A percentile compares a stretch with the other conserved stretches of the same genome.
phyloP scores from a whole-genome alignment of 805 yeast species.

The Maudiozyma barnettii region DNA sequence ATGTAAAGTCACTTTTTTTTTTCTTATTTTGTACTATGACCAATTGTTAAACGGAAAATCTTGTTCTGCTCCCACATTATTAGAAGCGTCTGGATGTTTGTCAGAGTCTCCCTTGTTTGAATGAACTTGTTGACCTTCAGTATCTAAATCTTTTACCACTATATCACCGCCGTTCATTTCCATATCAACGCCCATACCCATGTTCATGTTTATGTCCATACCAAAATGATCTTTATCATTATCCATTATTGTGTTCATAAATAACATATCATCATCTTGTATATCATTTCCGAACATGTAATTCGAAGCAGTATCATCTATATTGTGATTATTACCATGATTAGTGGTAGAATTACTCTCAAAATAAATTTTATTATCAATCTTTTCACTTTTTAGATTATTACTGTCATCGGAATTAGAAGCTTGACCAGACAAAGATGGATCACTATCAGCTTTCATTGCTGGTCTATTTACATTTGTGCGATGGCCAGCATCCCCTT shows the following conservation, averaged over 20 bases:
- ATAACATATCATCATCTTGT: slow-evolving; percentile 6
- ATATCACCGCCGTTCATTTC: not conserved
- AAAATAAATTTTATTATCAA: not conserved
- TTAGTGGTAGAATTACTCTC: not conserved
- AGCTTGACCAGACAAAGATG: not conserved
- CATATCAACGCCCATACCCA: slow-evolving; percentile 1
- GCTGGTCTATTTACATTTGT: not conserved
- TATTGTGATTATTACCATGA: not conserved
- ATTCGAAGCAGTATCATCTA: not conserved
- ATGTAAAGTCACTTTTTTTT: too few relatives aligned
- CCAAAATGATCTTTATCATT: slow-evolving; percentile 4
- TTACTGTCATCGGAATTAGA: not conserved
- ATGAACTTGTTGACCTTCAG: not conserved
- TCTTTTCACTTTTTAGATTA: not conserved
- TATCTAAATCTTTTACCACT: not conserved
- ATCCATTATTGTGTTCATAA: slow-evolving; percentile 5
- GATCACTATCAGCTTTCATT: not conserved
- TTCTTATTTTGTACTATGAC: not conserved
- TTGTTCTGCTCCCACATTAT: not conserved
- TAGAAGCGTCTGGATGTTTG: not conserved
- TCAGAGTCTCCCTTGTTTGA: not conserved
- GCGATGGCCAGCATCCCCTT: not conserved
- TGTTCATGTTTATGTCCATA: slow-evolving; percentile 1
- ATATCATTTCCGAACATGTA: slow-evolving; percentile 2
- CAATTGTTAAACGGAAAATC: slow-evolving; percentile 1